Evolutionary conservation across 495 filamentous ascomycete species (phyloP), one percentile per base, ranked within the genome.

Genomic region (Mycothermus thermophilus): DNA sequence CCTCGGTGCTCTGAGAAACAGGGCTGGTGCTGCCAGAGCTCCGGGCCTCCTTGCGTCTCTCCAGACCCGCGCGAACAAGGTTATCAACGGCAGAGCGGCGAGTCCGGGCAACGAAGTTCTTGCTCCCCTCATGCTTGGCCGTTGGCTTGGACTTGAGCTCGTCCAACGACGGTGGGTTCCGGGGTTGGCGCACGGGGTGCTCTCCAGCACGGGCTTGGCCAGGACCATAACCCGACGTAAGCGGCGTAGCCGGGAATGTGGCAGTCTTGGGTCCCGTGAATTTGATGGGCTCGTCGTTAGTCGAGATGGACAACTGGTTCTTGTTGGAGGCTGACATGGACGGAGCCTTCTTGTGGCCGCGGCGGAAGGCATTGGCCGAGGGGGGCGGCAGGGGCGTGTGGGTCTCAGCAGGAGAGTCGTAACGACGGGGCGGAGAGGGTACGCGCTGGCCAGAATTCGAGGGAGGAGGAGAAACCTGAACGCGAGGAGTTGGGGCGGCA

Each of bases 91-190:
- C 92, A 46, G 79, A 81, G 41, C 88, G 86, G 31, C 90, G 86
- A 48, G 90, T 86, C 42, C 88, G 88, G 21, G 84, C 79, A 13
- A 83, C 79, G 58, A 99, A 99, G 62, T 99, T 99, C 71, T 94
- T 93, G 74, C 88, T 94, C 23, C 92, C 90, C 49, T 94, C 88
- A 43, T 90, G 77, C 60, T 86, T 93, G 29, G 83, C 77, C 4
- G 90, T 99, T 5, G 90, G 90, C 58, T 85, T 87, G 17, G 78
- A 74, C 40, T 78, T 70, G 37, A 99, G 75, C 57, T 99, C 88
- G 44, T 99, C 92, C 28, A 96, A 66, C 2, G 82, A 74, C 4
- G 92, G 92, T 12, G 90, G 90, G 20, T 86, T 86, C 48, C 86
- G 83, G 30, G 90, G 90, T 57, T 96, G 92, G 41, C 90, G 90